These are phyloP conservation scores for Vanderwaltozyma yarrowii DNA, from an alignment of 805 yeast genomes.

Conservation along the genomic window DNA sequence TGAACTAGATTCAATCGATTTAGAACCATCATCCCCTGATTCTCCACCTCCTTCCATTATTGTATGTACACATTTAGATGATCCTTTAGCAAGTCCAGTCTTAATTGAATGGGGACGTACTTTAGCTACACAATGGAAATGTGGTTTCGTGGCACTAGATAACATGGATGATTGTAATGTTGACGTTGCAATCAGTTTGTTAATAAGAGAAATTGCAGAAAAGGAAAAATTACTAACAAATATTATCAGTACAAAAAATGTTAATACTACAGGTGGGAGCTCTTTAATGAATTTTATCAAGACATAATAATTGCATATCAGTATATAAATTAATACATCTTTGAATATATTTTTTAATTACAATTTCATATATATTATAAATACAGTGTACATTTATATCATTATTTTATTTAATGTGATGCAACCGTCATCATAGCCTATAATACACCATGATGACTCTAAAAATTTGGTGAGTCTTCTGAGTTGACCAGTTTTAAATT, in stretches of 20 bases:
- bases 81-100: conserved; percentile 49
- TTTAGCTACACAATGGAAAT: conserved; percentile 51
- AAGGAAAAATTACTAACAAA: conserved; percentile 21
- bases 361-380: too few relatives aligned
- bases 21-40: conserved; percentile 31
- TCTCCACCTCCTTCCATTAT: conserved; percentile 58
- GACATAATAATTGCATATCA: background rate
- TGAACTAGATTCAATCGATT: conserved; percentile 24
- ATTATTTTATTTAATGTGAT: conserved; percentile 10
- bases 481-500: conserved; percentile 4
- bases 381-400: too few relatives aligned
- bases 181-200: conserved; percentile 46
- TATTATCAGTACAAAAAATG: background rate
- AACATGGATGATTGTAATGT: conserved; percentile 39
- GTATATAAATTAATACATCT: too few relatives aligned
- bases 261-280: background rate
- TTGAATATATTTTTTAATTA: too few relatives aligned
- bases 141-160: conserved; percentile 58
- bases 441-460: conserved; percentile 18
- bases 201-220: conserved; percentile 53
- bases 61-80: conserved; percentile 52
- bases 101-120: conserved; percentile 47
- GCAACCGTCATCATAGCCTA: conserved; percentile 27
- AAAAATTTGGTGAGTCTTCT: conserved; percentile 13
- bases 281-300: conserved; percentile 2